phyloP scores from a whole-genome alignment of 2,329 filamentous ascomycete species.

The Pseudogymnoascus sp. region DNA sequence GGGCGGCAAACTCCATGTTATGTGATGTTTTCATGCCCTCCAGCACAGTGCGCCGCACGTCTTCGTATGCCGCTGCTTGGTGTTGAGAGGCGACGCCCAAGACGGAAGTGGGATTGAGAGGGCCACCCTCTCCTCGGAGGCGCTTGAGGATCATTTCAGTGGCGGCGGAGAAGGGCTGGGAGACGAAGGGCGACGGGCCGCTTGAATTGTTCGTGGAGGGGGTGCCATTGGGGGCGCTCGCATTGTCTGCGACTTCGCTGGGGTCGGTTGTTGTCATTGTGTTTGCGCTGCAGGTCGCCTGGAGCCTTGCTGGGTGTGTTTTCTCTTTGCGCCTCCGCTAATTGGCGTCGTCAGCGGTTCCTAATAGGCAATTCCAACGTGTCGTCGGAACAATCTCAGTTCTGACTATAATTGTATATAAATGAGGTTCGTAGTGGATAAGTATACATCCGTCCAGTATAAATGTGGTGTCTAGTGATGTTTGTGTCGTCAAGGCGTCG shows the following conservation, averaged over 20 bases:
- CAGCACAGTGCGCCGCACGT: constrained; percentile 28
- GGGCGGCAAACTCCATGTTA: constrained; percentile 26
- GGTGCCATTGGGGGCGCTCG: neutral
- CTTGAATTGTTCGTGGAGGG: neutral
- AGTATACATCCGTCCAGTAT: neutral
- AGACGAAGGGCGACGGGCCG: neutral
- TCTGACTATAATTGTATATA: neutral
- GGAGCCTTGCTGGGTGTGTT: neutral
- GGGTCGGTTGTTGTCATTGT: neutral
- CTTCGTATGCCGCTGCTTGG: constrained; percentile 25
- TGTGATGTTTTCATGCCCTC: constrained; percentile 28
- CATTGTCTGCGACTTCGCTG: neutral
- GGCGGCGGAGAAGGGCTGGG: constrained; percentile 24
- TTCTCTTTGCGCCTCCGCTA: constrained; percentile 2
- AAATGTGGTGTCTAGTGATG: neutral
- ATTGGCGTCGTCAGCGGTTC: neutral
- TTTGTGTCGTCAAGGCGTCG: neutral
- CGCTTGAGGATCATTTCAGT: constrained; percentile 31
- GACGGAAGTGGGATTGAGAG: constrained; percentile 11
- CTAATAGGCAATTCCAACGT: neutral
- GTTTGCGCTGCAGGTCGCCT: neutral
- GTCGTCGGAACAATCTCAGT: neutral
- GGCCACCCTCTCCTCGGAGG: constrained; percentile 21
- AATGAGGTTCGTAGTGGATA: neutral
- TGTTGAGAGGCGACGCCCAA: neutral